Evolutionary conservation across 345 rosid species (phyloP), one percentile per base, ranked within the genome.

Genomic region (Rhodomyrtus tomentosa): DNA sequence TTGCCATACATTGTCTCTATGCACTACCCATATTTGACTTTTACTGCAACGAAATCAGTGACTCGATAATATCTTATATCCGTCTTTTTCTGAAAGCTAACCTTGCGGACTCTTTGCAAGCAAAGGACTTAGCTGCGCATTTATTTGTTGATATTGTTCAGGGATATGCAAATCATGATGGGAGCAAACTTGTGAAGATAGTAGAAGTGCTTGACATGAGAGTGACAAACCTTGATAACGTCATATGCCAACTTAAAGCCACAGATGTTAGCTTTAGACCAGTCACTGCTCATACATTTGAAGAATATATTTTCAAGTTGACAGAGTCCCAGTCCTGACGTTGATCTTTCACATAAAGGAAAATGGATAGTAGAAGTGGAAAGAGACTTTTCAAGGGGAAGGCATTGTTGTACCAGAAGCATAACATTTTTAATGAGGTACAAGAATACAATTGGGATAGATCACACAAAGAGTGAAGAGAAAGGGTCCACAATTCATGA

Each of bases 351-450:
- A n/a, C n/a, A 68, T 36, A 68, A 36, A 42, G 42, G 12, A 68
- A 68, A 32, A 4, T 32, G 76, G 45, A 68, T 32, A 10, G 50
- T 14, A 18, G 49, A 83, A 11, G n/a, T 12, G 38, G 79, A 29
- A 49, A 85, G 20, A 80, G 58, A 82, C 32, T 72, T 59, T 59
- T 32, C 9, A 82, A 85, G 56, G 55, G 74, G 56, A 76, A 50
- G 72, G 76, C 45, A 62, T 56, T 50, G 51, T 73, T 87, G 85
- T 90, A 95, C 96, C 98, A 86, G 91, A 89, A 87, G 83, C 42
- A 85, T 95, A 95, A 81, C 96, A 93, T 89, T 93, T 89, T 95
- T 93, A 88, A 94, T 88, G 82, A 95, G 98, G 89, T 91, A 92
- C 55, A 94, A 84, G 92, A 95, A 95, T 5, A 95, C 96, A 52